These are phyloP conservation scores for Royoungia palumana DNA, from an alignment of 768 basidiomycete genomes.

Conservation along the genomic window DNA sequence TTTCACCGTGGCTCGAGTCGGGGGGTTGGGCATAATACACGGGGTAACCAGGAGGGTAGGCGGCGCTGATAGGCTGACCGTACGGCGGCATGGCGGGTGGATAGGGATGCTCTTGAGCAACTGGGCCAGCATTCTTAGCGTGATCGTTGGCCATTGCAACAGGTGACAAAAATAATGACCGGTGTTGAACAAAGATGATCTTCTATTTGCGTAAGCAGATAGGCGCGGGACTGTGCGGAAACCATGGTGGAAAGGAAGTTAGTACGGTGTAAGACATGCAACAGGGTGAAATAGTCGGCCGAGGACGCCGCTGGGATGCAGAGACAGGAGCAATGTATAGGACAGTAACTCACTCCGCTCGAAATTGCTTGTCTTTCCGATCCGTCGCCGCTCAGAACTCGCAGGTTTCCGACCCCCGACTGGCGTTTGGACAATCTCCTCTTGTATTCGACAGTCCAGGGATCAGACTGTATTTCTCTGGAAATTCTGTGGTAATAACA, in stretches of 20 bases:
- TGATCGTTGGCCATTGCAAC: constrained; percentile 31
- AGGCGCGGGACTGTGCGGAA: constrained; percentile 22
- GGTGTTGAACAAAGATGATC: constrained; percentile 19
- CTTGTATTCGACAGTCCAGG: constrained; percentile 8
- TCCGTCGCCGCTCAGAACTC: constrained; percentile 37
- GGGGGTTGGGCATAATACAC: constrained; percentile 32
- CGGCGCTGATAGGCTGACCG: constrained; percentile 23
- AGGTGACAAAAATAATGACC: constrained; percentile 27
- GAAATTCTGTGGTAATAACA: constrained; percentile 6
- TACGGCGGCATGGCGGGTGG: constrained; percentile 28
- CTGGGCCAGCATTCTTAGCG: constrained; percentile 32
- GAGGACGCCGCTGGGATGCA: neutral
- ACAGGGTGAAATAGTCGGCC: constrained; percentile 1
- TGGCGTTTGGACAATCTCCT: constrained; percentile 4
- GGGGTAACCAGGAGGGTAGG: constrained; percentile 33
- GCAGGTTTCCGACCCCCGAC: constrained; percentile 14
- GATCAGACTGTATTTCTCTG: constrained; percentile 6
- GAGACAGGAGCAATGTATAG: constrained; percentile 1
- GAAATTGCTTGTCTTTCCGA: constrained; percentile 37
- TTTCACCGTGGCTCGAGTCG: constrained; percentile 32
- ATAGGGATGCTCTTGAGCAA: constrained; percentile 35
- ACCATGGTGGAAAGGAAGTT: constrained; percentile 19
- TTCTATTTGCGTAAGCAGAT: constrained; percentile 32
- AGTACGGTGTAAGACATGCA: neutral
- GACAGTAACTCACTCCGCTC: constrained; percentile 34